Percentiles rank a stretch among this genome's conserved stretches.
These are phyloP conservation scores for Marasmius tenuissimus DNA, from an alignment of 1,284 basidiomycete species.

Conservation along the genomic window DNA sequence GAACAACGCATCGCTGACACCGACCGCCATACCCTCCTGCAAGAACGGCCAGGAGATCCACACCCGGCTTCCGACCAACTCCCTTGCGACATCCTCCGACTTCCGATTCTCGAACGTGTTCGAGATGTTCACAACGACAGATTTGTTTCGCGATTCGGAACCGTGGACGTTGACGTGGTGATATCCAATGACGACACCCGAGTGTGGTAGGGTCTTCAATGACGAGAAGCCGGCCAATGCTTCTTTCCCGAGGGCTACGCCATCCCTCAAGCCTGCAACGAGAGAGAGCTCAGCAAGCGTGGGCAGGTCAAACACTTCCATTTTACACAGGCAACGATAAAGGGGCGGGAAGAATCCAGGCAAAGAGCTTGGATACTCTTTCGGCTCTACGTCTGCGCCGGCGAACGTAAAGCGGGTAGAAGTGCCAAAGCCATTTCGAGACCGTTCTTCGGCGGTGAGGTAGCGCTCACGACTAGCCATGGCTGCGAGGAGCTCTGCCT, in stretches of 20 bases:
- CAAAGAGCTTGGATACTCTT: conserved; percentile 84
- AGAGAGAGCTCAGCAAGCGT: conserved; percentile 86
- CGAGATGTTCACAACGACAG: conserved; percentile 87
- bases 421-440: conserved; percentile 79
- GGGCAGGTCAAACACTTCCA: conserved; percentile 84
- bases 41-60: conserved; percentile 95
- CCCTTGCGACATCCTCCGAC: conserved; percentile 72
- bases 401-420: conserved; percentile 82
- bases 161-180: conserved; percentile 96
- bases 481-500: conserved; percentile 75
- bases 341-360: conserved; percentile 95
- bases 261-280: conserved; percentile 85
- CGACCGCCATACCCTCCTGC: conserved; percentile 86
- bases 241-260: conserved; percentile 83
- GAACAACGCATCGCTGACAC: conserved; percentile 87
- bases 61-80: conserved; percentile 75
- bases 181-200: conserved; percentile 66
- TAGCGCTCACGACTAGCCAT: conserved; percentile 83
- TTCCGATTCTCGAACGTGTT: conserved; percentile 73
- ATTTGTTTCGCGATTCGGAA: conserved; percentile 86
- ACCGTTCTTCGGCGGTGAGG: conserved; percentile 76
- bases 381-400: conserved; percentile 52
- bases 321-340: conserved; percentile 77
- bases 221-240: conserved; percentile 97
- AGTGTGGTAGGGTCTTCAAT: conserved; percentile 85